phyloP scores from a whole-genome alignment of 2,329 filamentous ascomycete species.

The Hirsutella minnesotensis region DNA sequence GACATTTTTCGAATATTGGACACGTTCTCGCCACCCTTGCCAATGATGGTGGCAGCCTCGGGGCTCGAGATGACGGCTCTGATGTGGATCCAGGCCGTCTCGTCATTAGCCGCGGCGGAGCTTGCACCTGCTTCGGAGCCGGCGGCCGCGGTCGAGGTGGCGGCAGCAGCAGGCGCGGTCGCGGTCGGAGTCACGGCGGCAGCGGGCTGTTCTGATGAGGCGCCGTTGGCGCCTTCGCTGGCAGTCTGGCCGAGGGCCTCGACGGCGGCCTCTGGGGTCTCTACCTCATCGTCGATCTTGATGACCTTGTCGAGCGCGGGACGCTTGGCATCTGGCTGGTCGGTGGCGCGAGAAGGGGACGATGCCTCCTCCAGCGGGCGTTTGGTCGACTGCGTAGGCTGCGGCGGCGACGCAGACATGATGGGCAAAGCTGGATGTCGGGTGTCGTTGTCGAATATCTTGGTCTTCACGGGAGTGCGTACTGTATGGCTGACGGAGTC shows the following conservation, averaged over 20 bases:
- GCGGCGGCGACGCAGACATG: conserved; percentile 63
- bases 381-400: conserved; percentile 64
- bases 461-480: background rate
- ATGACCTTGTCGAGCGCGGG: conserved; percentile 88
- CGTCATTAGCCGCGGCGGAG: conserved; percentile 58
- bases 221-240: conserved; percentile 36
- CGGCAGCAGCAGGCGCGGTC: conserved; percentile 11
- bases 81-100: conserved; percentile 94
- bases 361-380: conserved; percentile 94
- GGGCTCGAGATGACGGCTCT: conserved; percentile 94
- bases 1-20: conserved; percentile 92
- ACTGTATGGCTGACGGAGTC: conserved; percentile 1
- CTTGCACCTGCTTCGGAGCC: conserved; percentile 19
- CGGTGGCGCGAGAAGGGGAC: conserved; percentile 79
- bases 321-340: conserved; percentile 94
- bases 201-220: conserved; percentile 24
- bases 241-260: conserved; percentile 36
- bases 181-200: conserved; percentile 12
- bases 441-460: background rate
- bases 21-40: conserved; percentile 97
- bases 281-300: conserved; percentile 50
- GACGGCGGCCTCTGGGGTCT: conserved; percentile 24
- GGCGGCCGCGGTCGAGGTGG: conserved; percentile 14
- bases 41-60: conserved; percentile 94
- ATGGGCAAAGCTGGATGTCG: conserved; percentile 20